phyloP scores from a whole-genome alignment of 306 rosid species.

The Acmispon strigosus region DNA sequence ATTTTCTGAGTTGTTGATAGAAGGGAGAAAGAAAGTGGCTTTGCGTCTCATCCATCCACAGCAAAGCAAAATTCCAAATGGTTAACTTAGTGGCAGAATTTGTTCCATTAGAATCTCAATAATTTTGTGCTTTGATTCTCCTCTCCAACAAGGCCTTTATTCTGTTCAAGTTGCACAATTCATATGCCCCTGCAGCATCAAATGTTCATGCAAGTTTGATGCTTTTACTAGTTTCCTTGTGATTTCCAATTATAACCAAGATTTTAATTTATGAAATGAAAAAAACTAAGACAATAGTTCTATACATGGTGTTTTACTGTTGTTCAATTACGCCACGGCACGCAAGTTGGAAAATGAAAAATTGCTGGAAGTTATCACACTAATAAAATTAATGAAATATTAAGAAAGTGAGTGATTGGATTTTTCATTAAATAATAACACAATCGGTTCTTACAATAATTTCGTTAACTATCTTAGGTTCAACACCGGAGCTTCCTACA shows the following conservation, averaged over 20 bases:
- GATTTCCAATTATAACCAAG: background rate
- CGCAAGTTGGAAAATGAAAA: too few relatives aligned
- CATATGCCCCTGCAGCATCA: background rate
- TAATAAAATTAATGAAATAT: too few relatives aligned
- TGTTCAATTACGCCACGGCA: too few relatives aligned
- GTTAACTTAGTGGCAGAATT: conserved; percentile 38
- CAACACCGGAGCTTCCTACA: too few relatives aligned
- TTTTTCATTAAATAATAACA: too few relatives aligned
- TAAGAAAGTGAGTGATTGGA: too few relatives aligned
- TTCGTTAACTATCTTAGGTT: too few relatives aligned
- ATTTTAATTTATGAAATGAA: background rate
- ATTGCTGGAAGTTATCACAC: too few relatives aligned
- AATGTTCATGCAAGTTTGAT: background rate
- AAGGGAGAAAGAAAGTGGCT: conserved; percentile 44
- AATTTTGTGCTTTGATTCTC: conserved; percentile 29
- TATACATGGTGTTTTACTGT: too few relatives aligned
- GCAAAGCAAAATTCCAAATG: conserved; percentile 46
- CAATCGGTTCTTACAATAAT: too few relatives aligned
- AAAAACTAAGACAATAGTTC: background rate
- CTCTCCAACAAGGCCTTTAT: conserved; percentile 5
- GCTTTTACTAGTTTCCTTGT: background rate
- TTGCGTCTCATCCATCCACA: conserved; percentile 38
- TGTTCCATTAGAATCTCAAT: conserved; percentile 49
- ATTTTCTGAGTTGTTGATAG: background rate
- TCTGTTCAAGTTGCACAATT: conserved; percentile 20